These are phyloP conservation scores for Filobasidium floriforme DNA, from an alignment of 768 basidiomycete genomes.

Conservation along the genomic window DNA sequence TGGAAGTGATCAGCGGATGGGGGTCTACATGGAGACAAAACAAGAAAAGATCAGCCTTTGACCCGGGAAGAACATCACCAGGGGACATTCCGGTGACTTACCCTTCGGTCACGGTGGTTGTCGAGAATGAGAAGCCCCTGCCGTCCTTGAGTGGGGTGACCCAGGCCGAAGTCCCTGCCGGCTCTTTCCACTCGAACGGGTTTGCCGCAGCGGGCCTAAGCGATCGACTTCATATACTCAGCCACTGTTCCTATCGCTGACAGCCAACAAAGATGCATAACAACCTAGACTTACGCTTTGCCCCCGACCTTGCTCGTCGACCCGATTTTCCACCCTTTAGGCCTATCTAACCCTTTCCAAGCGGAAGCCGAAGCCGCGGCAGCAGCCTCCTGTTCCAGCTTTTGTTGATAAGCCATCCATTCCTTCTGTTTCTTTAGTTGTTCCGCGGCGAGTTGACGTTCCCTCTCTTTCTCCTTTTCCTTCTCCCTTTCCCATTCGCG, in stretches of 20 bases:
- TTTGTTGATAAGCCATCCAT: not conserved
- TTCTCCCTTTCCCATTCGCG: not conserved
- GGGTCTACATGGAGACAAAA: not conserved
- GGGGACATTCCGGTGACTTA: not conserved
- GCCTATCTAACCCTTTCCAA: no score
- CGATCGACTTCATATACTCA: not conserved
- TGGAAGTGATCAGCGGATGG: not conserved
- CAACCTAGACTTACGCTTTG: no score
- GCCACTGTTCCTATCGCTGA: not conserved
- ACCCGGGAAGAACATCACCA: not conserved
- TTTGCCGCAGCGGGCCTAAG: not conserved
- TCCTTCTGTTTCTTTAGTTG: no score
- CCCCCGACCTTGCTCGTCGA: no score
- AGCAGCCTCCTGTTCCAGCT: no score
- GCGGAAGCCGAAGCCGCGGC: no score
- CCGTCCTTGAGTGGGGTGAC: not conserved
- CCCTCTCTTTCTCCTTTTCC: not conserved
- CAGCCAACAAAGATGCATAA: no score
- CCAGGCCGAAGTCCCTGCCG: not conserved
- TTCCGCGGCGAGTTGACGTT: not conserved
- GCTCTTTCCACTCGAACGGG: not conserved
- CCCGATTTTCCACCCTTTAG: no score
- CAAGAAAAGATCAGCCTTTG: not conserved
- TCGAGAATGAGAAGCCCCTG: not conserved
- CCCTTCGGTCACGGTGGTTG: not conserved